Evolutionary conservation across 1,284 basidiomycete genomes (phyloP), one percentile per base, ranked within the genome.

Genomic region (Naganishia liquefaciens): DNA sequence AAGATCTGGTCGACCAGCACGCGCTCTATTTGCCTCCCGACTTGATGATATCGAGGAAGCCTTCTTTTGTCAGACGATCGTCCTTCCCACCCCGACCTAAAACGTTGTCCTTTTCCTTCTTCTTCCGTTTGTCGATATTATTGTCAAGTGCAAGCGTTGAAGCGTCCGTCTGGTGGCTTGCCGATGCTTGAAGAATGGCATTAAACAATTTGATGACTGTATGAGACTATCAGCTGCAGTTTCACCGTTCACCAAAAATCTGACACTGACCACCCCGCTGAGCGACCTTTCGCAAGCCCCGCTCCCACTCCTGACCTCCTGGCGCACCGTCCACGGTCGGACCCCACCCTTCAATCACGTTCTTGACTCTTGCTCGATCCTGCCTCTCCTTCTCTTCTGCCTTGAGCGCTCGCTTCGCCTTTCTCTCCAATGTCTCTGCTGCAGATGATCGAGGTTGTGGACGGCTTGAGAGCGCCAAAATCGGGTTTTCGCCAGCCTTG

Each of bases 201-300:
- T 80, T 80, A 74, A 80, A 80, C 23, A 80, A 75, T 58, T 79
- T 79, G 75, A 80, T 77, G 28, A 80, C 79, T 80, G 67, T 2
- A 23, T 19, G 33, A 33, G 23, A 42, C 47, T 3, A 10, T 37
- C 10, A 21, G 9, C 27, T 10, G 13, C 3, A 21, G 7, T n/a
- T 43, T 23, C n/a, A 19, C n/a, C 19, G 3, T 10, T n/a, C 44
- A 40, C 27, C 17, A 43, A 54, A 25, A 42, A 40, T 5, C 13
- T 15, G 23, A 39, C 3, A 77, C 79, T 76, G 62, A 79, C 79
- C 79, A 73, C 79, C 79, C 44, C 77, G 68, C 69, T 80, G 79
- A 17, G 79, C 79, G 9, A 75, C 74, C 72, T 80, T 80, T 51
- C 78, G 71, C 70, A 80, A 67, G 5, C 72, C 71, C 51, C 75